phyloP scores from a whole-genome alignment of 306 rosid species.

The Oemleria cerasiformis region DNA sequence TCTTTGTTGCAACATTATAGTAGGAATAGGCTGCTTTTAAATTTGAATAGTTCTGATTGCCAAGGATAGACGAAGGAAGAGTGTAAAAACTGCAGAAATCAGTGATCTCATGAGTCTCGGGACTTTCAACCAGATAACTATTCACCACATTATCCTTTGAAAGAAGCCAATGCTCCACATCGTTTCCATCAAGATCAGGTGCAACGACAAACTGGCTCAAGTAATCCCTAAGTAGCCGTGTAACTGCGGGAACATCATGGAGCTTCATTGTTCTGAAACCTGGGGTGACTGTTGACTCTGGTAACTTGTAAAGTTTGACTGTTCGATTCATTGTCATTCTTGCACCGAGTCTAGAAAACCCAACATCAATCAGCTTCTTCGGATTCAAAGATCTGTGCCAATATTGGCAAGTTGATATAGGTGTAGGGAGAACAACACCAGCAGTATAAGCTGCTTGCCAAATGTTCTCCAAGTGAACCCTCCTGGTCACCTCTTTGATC shows the following conservation, averaged over 20 bases:
- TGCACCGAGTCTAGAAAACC: slow-evolving; percentile 94
- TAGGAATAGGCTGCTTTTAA: slow-evolving; percentile 66
- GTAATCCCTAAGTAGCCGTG: slow-evolving; percentile 72
- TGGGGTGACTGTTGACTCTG: slow-evolving; percentile 70
- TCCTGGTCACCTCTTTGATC: slow-evolving; percentile 97
- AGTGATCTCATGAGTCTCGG: slow-evolving; percentile 73
- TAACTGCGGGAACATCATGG: slow-evolving; percentile 85
- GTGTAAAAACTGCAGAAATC: slow-evolving; percentile 97
- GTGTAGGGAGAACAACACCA: slow-evolving; percentile 92
- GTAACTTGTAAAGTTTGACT: slow-evolving; percentile 84
- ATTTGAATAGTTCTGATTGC: slow-evolving; percentile 45
- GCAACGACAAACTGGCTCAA: slow-evolving; percentile 71
- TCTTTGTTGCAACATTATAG: slow-evolving; percentile 49
- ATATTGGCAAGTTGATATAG: slow-evolving; percentile 84
- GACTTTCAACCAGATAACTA: slow-evolving; percentile 90
- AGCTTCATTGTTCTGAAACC: slow-evolving; percentile 91
- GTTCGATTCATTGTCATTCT: slow-evolving; percentile 98
- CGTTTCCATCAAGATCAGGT: slow-evolving; percentile 81
- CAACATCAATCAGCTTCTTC: slow-evolving; percentile 91
- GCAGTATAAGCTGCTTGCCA: slow-evolving; percentile 99
- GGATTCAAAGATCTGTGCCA: slow-evolving; percentile 98
- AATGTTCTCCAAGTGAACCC: slow-evolving; percentile 92
- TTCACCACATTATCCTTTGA: slow-evolving; percentile 76
- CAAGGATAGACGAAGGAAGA: slow-evolving; percentile 70
- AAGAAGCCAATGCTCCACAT: slow-evolving; percentile 95